Base-by-base conservation (phyloP, 2,329 filamentous ascomycete species). In the Penicillium sp. region DNA sequence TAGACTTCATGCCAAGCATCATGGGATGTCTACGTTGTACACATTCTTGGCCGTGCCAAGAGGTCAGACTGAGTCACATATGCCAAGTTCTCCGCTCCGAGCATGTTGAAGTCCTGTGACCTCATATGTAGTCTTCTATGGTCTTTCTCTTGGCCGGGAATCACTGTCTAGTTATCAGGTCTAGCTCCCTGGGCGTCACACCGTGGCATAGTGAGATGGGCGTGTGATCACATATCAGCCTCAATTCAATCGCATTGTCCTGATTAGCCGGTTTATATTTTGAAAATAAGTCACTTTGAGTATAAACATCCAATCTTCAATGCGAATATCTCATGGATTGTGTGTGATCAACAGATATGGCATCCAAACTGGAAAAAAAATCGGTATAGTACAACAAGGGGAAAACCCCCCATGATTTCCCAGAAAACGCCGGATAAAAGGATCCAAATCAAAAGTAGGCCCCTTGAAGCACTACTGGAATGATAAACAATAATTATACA, bases 381-480 rank as follows among this genome's bases (percentile, higher is more conserved):
- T 57, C 53, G 55, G 56, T 60, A 63, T 67, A 59, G 55, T 65
- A 67, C 60, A 62, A 40, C 36, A 46, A 35, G 56, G 31, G 49
- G 30, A 40, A 61, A 36, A 55, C 50, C 58, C 35, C 40, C 51
- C 30, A 31, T 30, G 36, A 48, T 33, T 52, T 45, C 35, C 45
- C 53, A 55, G 52, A 59, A 45, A 69, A 69, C 66, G 67, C 67
- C 53, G 45, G 57, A 14, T 56, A 52, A 55, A 50, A 53, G 10
- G 26, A 45, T 40, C 40, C 31, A 48, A 45, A 28, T 53, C 41
- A 52, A 45, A 51, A 51, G 37, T 30, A 55, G 28, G 28, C 33
- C 35, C 37, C 40, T 45, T 26, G 41, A n/a, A 33, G 25, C 33
- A 31, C 46, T 40, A 22, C 17, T 16, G n/a, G 28, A 31, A 43